These are phyloP conservation scores for Glycine latifolia DNA, from an alignment of 306 rosid species.

Conservation along the genomic window DNA sequence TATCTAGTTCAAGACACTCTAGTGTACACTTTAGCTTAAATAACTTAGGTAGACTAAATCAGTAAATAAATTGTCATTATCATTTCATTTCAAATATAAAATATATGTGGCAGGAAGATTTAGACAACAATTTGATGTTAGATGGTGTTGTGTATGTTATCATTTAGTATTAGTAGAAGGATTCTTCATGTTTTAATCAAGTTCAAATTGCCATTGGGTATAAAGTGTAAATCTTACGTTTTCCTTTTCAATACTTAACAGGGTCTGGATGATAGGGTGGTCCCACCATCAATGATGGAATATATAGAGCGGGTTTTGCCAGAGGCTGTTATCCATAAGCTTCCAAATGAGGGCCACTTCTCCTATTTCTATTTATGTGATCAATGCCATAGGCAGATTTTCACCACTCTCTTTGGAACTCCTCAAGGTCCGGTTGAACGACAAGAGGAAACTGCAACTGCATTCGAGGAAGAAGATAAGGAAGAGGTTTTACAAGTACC, in stretches of 20 bases:
- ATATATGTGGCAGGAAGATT: background rate
- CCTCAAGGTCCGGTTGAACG: conserved; percentile 70
- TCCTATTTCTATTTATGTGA: conserved; percentile 85
- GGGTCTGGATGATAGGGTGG: conserved; percentile 88
- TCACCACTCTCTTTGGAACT: conserved; percentile 77
- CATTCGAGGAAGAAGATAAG: conserved; percentile 44
- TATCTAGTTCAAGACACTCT: background rate
- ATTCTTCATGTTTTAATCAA: background rate
- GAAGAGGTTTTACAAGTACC: conserved; percentile 41
- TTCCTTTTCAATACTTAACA: conserved; percentile 47
- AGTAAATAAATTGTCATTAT: background rate
- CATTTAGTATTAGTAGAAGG: too few relatives aligned
- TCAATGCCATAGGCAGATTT: conserved; percentile 78
- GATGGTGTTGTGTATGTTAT: background rate
- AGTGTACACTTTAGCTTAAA: background rate
- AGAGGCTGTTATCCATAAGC: conserved; percentile 73
- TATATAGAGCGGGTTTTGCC: conserved; percentile 75
- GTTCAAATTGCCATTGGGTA: background rate
- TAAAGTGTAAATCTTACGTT: conserved; percentile 20
- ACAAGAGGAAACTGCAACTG: conserved; percentile 52
- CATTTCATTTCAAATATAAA: background rate
- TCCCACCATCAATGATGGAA: conserved; percentile 81
- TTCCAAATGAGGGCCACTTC: conserved; percentile 92
- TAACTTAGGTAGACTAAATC: background rate
- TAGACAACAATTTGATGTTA: background rate